Evolutionary conservation across 768 basidiomycete species (phyloP), one percentile per base, ranked within the genome.

Genomic region (Russula foetens): DNA sequence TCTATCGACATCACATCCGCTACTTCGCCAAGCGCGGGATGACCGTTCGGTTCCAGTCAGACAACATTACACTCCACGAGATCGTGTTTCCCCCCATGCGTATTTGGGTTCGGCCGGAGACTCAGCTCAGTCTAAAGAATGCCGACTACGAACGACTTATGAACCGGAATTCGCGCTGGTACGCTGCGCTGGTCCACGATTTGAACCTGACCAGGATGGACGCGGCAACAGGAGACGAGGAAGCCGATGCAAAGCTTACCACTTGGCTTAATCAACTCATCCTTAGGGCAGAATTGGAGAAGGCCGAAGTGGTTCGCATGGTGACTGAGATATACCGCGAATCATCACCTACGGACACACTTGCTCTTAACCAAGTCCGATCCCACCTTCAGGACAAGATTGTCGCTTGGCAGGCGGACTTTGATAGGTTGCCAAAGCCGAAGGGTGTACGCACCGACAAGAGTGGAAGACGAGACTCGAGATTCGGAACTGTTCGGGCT

Each of bases 351-450:
- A 88, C 82, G 21, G 93, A 97, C 69, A 95, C 93, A 0, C 80
- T 96, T 45, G 90, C 87, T 39, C 79, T 95, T 53, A 98, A 94
- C 63, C 83, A 83, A 66, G 88, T 94, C 6, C 85, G 94, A 50
- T 84, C 89, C 1, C 85, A 85, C 61, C 80, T 94, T 48, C 96
- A 98, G 74, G 92, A 96, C 67, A 88, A 88, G 70, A 92, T 96
- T 49, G 92, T 96, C 17, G 90, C 89, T n/a, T 98, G 95, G 91
- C 94, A 99, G 71, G 83, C 83, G 63, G 93, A 98, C 69, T 93
- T 96, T 66, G 89, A 92, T 66, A 83, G 84, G 53, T 78, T 98
- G 29, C 87, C 88, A 7, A 90, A 88, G 68, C 85, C 80, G 57
- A 86, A 83, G 66, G 76, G 79, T 69, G 67, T 72, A 1, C 63